A percentile compares a stretch with the other conserved stretches of the same genome.
phyloP scores from a whole-genome alignment of 2,329 filamentous ascomycete genomes.

The Polytolypa hystricis region DNA sequence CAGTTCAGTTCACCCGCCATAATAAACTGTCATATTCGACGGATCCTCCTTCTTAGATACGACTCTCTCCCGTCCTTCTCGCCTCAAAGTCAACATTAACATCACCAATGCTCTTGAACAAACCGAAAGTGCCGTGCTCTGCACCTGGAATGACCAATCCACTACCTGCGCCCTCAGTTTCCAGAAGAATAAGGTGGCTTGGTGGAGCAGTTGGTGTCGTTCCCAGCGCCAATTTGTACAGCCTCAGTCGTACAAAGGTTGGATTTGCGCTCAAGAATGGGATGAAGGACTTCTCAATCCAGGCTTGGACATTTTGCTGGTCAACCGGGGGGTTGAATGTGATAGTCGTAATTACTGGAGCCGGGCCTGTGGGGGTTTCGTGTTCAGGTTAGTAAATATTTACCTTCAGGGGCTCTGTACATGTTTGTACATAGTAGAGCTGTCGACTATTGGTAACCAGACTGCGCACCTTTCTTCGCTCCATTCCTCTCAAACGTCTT shows the following conservation, averaged over 20 bases:
- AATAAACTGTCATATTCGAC: too few species aligned
- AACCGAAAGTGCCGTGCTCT: neutral
- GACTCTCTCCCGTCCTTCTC: too few species aligned
- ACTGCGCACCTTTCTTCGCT: neutral
- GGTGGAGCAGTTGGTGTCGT: neutral
- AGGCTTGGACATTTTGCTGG: neutral
- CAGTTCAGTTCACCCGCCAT: too few species aligned
- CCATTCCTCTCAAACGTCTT: neutral
- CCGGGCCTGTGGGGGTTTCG: neutral
- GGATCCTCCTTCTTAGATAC: too few species aligned
- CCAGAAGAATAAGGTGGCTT: neutral
- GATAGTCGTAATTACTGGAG: neutral
- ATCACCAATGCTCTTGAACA: neutral
- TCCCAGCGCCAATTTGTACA: neutral
- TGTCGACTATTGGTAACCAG: too few species aligned
- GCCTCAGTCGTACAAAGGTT: neutral
- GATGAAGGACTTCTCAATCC: neutral
- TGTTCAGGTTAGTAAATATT: too few species aligned
- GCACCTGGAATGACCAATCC: neutral
- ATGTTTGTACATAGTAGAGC: too few species aligned
- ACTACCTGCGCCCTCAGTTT: neutral
- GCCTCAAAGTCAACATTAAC: neutral
- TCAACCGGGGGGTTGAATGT: neutral
- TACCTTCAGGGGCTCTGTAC: too few species aligned
- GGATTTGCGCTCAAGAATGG: neutral